Base-by-base conservation (phyloP, 768 basidiomycete genomes). In the Hortiboletus campestris region DNA sequence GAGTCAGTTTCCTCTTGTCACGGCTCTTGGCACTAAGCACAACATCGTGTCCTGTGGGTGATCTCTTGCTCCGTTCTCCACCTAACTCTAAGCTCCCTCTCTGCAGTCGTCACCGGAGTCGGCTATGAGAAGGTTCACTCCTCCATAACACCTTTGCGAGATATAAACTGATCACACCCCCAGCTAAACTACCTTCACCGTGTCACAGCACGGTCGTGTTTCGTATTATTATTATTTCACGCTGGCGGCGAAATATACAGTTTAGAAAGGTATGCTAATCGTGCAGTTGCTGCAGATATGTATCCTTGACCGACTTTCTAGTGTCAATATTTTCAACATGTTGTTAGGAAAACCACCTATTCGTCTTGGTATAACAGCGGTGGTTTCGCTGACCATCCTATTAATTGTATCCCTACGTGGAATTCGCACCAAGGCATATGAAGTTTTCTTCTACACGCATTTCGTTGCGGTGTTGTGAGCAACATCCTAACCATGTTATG, bases 371-470 rank as follows among this genome's bases (percentile, higher is more conserved):
- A 38, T 79, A 6, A 56, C 66, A 14, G 78, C 81, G 0, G 46
- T 73, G 3, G 58, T 62, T 16, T 57, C 80, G 1, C 70, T 84
- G 16, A 68, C 76, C 2, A 53, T 83, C n/a, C 55, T 84, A 4
- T 67, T 65, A 20, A 40, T 84, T 16, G 53, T 81, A n/a, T 79
- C 82, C 6, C 52, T 85, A 11, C 78, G 80, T 12, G 77, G 75
- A 2, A 60, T 85, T 20, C 78, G 84, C 10, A 64, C 72, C 3
- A 69, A 63, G 6, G 65, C 60, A 2, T 86, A 84, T 51, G 84
- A 86, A 60, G 4, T 78, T 5, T 87, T 86, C 71, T 70, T 82
- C 34, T 63, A 77, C 28, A 39, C 68, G 0, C 85, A 86, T 63
- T 75, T 80, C 49, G 9, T 77, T 4, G 58, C 76, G 22, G 73